phyloP scores from a whole-genome alignment of 768 basidiomycete genomes.

The Fomitopsis serialis region DNA sequence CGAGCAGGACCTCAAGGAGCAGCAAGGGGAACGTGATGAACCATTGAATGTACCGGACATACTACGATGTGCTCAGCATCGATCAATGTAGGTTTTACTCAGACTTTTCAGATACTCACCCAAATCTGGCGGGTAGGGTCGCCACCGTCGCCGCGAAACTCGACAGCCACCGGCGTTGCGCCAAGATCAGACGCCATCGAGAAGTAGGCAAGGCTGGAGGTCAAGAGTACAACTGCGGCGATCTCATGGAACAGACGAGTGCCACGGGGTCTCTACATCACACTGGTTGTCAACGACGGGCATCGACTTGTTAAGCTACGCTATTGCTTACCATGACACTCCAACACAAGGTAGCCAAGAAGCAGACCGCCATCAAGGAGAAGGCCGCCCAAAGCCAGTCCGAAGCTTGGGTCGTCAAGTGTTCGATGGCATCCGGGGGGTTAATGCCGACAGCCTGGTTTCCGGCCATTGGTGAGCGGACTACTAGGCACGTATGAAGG shows the following conservation, averaged over 20 bases:
- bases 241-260: constrained; percentile 42
- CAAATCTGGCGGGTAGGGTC: constrained; percentile 29
- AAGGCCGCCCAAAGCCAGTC: constrained; percentile 51
- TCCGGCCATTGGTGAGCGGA: constrained; percentile 7
- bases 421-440: constrained; percentile 23
- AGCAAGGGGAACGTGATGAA: constrained; percentile 43
- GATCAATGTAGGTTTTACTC: neutral
- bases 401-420: constrained; percentile 38
- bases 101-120: constrained; percentile 22
- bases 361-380: constrained; percentile 39
- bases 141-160: constrained; percentile 28
- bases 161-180: constrained; percentile 32
- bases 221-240: constrained; percentile 36
- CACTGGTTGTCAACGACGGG: no score
- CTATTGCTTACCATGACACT: constrained; percentile 21
- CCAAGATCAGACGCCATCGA: constrained; percentile 49
- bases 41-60: constrained; percentile 44
- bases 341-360: constrained; percentile 31
- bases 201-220: constrained; percentile 40
- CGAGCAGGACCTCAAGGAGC: constrained; percentile 37
- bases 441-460: constrained; percentile 25
- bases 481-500: no score
- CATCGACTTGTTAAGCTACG: no score
- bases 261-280: constrained; percentile 27
- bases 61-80: constrained; percentile 21